Conservation (phyloP, 208 protist species). For the Endotrypanum monterogeii region DNA sequence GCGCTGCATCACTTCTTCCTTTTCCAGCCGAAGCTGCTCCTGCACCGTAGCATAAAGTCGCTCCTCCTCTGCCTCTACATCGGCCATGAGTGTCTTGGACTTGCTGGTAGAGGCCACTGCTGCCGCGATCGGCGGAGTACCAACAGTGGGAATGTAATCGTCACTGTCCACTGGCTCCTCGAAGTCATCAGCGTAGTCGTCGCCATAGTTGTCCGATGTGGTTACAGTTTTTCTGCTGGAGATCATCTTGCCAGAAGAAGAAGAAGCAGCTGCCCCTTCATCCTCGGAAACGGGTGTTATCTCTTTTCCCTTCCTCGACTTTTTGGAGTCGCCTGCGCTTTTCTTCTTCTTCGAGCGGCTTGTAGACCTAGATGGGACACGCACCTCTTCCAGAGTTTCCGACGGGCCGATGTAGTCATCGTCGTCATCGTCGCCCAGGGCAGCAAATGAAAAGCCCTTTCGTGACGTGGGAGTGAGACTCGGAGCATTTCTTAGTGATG, state of each 20-base stretch:
- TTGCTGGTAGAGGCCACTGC: background rate
- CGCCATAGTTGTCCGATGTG: slow-evolving; percentile 23
- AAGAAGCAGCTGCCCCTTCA: slow-evolving; percentile 8
- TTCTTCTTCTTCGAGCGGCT: slow-evolving; percentile 38
- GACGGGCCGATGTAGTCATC: slow-evolving; percentile 52
- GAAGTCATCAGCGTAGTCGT: slow-evolving; percentile 50
- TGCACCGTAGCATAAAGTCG: slow-evolving; percentile 22
- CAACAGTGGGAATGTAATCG: slow-evolving; percentile 42
- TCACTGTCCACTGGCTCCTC: slow-evolving; percentile 46
- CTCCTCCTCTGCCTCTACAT: slow-evolving; percentile 30
- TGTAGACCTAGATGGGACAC: slow-evolving; percentile 6
- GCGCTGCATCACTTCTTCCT: slow-evolving; percentile 33
- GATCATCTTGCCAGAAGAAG: slow-evolving; percentile 25
- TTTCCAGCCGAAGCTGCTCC: slow-evolving; percentile 31
- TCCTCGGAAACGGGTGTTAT: slow-evolving; percentile 6
- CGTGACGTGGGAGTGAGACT: slow-evolving; percentile 40
- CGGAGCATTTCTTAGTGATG: slow-evolving; percentile 38
- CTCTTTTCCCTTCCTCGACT: slow-evolving; percentile 34
- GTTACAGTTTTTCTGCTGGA: slow-evolving; percentile 13
- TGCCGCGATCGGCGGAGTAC: slow-evolving; percentile 11
- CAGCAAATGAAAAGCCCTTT: slow-evolving; percentile 29
- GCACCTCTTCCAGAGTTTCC: slow-evolving; percentile 22
- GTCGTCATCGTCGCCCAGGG: slow-evolving; percentile 48
- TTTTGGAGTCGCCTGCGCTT: slow-evolving; percentile 26
- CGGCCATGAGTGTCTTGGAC: slow-evolving; percentile 16